These are phyloP conservation scores for Dothistroma pini DNA, from an alignment of 2,329 filamentous ascomycete species.

Conservation along the genomic window DNA sequence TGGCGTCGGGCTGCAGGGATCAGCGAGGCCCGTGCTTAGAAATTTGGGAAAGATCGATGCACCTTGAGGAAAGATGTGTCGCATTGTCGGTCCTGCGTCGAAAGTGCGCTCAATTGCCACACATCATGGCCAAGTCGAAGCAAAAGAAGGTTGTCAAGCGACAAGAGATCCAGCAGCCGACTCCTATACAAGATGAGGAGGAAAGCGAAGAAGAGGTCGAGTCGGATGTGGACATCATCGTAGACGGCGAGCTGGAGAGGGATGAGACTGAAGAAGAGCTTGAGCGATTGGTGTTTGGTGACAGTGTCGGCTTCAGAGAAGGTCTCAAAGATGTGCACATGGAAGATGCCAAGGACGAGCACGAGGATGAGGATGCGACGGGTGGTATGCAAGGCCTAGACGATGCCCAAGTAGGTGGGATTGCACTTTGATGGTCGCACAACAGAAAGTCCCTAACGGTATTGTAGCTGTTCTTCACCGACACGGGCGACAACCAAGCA, in stretches of 20 bases:
- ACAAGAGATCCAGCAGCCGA: conserved; percentile 21
- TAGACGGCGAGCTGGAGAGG: conserved; percentile 29
- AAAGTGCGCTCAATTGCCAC: background rate
- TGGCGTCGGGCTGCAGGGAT: background rate
- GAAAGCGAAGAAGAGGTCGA: conserved; percentile 25
- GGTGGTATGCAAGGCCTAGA: conserved; percentile 59
- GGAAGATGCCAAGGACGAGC: conserved; percentile 44
- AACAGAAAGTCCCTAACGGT: conserved; percentile 18
- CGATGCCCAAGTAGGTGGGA: conserved; percentile 62
- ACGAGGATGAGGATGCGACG: conserved; percentile 32
- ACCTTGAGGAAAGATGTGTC: background rate
- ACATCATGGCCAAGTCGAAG: conserved; percentile 20
- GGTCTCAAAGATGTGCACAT: conserved; percentile 60
- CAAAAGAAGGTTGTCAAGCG: conserved; percentile 8
- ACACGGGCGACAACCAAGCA: conserved; percentile 55
- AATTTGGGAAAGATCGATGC: background rate
- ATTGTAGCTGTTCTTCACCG: conserved; percentile 70
- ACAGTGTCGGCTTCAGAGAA: conserved; percentile 74
- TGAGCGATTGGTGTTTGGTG: conserved; percentile 83
- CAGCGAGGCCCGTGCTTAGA: background rate
- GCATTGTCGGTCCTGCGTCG: background rate
- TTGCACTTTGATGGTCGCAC: conserved; percentile 1
- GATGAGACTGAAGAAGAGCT: conserved; percentile 34
- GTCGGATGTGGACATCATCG: conserved; percentile 30
- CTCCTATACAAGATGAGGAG: conserved; percentile 17